A percentile compares a stretch with the other conserved stretches of the same genome.
phyloP scores from a whole-genome alignment of 2,329 filamentous ascomycete genomes.

The Pseudomassariella vexata region DNA sequence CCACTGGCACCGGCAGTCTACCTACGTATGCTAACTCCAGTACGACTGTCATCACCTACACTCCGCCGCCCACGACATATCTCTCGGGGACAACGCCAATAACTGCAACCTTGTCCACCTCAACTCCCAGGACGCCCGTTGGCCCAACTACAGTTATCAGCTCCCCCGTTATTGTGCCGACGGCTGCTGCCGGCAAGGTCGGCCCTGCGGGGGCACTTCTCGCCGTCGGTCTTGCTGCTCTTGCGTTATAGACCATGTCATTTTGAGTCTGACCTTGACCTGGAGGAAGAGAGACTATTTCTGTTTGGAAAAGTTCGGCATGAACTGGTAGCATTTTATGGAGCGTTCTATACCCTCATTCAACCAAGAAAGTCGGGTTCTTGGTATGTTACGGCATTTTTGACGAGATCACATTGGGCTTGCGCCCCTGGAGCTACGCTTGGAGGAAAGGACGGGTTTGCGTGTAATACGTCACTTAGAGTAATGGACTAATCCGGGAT shows the following conservation, averaged over 20 bases:
- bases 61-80: constrained; percentile 15
- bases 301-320: not conserved
- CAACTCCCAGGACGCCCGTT: constrained; percentile 20
- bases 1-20: not conserved
- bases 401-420: constrained; percentile 15
- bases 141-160: constrained; percentile 18
- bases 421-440: constrained; percentile 5
- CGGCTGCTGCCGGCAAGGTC: constrained; percentile 30
- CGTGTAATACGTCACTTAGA: too few relatives aligned
- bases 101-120: constrained; percentile 1
- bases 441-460: not conserved
- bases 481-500: not conserved
- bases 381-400: constrained; percentile 13
- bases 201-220: constrained; percentile 29
- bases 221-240: constrained; percentile 30
- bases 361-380: constrained; percentile 10
- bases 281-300: not conserved
- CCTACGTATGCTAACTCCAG: constrained; percentile 7
- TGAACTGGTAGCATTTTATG: constrained; percentile 10
- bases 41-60: constrained; percentile 16
- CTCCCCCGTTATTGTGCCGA: constrained; percentile 22
- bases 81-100: constrained; percentile 12
- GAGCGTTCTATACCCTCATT: constrained; percentile 20
- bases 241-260: constrained; percentile 26
- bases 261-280: constrained; percentile 5